A percentile compares a stretch with the other conserved stretches of the same genome.
These are phyloP conservation scores for Urtica urens DNA, from an alignment of 306 rosid species.

Conservation along the genomic window DNA sequence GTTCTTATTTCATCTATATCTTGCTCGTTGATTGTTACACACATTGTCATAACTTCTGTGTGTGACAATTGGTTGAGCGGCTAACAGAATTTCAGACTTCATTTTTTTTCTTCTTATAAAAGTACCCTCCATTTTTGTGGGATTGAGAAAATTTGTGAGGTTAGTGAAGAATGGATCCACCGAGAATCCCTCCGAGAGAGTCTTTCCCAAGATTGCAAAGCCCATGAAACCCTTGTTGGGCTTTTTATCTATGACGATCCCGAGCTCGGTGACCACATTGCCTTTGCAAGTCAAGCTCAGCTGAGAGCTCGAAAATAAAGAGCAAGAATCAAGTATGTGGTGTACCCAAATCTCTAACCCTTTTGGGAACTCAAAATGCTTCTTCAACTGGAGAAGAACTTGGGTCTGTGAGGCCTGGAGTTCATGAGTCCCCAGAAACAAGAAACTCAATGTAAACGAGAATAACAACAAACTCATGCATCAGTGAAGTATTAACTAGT, in stretches of 20 bases:
- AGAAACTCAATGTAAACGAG: constrained; percentile 32
- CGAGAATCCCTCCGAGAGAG: constrained; percentile 61
- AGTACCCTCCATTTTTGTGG: too few relatives aligned
- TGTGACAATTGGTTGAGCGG: too few relatives aligned
- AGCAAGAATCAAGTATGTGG: constrained; percentile 52
- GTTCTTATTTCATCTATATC: too few relatives aligned
- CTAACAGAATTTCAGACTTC: too few relatives aligned
- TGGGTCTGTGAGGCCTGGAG: constrained; percentile 77
- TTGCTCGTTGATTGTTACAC: too few relatives aligned
- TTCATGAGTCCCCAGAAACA: constrained; percentile 29
- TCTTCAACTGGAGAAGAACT: constrained; percentile 76
- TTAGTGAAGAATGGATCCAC: constrained; percentile 77
- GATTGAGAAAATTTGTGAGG: too few relatives aligned
- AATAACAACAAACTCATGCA: constrained; percentile 36
- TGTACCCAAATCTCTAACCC: constrained; percentile 67
- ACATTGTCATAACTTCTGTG: too few relatives aligned
- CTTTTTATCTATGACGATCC: constrained; percentile 47
- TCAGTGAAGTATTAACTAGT: too few relatives aligned
- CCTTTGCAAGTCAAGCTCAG: constrained; percentile 58
- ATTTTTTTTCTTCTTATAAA: too few relatives aligned
- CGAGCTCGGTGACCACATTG: constrained; percentile 60
- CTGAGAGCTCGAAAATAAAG: constrained; percentile 29
- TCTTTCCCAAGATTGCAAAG: constrained; percentile 41
- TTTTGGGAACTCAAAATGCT: constrained; percentile 74
- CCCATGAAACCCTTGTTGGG: constrained; percentile 43